Evolutionary conservation across 148 eudicot genomes (phyloP).

Genomic region (Cornus controversa): DNA sequence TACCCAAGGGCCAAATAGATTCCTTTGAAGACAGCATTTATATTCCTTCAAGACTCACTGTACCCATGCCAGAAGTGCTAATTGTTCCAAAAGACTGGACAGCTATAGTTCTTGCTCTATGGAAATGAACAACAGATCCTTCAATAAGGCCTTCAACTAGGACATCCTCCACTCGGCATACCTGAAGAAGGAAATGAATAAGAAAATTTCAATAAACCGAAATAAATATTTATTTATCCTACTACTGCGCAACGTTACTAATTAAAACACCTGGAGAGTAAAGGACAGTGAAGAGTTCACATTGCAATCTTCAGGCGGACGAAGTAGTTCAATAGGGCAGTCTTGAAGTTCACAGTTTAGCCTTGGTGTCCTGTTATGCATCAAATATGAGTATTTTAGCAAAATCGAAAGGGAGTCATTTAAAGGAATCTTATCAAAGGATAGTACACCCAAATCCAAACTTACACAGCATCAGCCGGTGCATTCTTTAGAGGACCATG

Average conservation of each 20-base stretch:
- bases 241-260: not conserved
- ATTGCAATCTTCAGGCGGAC: slow-evolving; percentile 98
- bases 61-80: slow-evolving; percentile 90
- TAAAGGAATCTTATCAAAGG: not conserved
- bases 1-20: too few relatives aligned
- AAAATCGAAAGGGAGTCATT: not conserved
- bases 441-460: slow-evolving; percentile 9
- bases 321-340: slow-evolving; percentile 82
- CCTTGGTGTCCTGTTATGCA: slow-evolving; percentile 59
- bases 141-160: slow-evolving; percentile 75
- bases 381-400: slow-evolving; percentile 11
- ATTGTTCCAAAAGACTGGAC: slow-evolving; percentile 68
- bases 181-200: slow-evolving; percentile 35
- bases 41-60: too few relatives aligned
- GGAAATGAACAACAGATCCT: slow-evolving; percentile 96
- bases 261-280: slow-evolving; percentile 78
- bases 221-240: not conserved
- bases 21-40: too few relatives aligned
- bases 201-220: not conserved
- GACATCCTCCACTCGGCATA: slow-evolving; percentile 95
- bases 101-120: slow-evolving; percentile 73
- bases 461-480: slow-evolving; percentile 68
- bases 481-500: slow-evolving; percentile 77
- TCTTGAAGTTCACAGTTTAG: slow-evolving; percentile 72
- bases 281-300: slow-evolving; percentile 86